Percentiles rank a stretch among this genome's conserved stretches.
Conservation (phyloP, 1,284 basidiomycete species). For the Moesziomyces antarcticus region DNA sequence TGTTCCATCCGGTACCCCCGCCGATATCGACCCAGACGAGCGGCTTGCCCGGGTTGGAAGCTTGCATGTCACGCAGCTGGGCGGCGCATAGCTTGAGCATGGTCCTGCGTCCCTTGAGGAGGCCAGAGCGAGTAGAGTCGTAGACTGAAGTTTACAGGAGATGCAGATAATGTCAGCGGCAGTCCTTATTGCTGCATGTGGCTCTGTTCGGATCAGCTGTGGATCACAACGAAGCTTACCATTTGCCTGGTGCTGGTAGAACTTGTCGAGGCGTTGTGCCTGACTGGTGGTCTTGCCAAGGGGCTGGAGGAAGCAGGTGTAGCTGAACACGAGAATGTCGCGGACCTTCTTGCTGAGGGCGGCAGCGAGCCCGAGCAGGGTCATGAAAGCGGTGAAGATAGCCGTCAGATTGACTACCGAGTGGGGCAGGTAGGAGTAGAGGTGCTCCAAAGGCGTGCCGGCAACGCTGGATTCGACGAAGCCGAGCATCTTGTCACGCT, state of each 20-base stretch:
- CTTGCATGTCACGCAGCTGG: conserved; percentile 73
- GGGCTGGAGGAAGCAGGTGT: conserved; percentile 67
- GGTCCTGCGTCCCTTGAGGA: conserved; percentile 64
- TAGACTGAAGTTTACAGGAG: conserved; percentile 51
- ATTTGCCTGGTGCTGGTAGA: conserved; percentile 65
- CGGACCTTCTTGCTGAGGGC: conserved; percentile 48
- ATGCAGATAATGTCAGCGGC: not conserved
- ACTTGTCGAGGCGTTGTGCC: conserved; percentile 65
- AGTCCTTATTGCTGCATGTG: not conserved
- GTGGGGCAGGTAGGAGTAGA: conserved; percentile 31
- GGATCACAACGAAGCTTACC: conserved; percentile 36
- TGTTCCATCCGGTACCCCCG: conserved; percentile 84
- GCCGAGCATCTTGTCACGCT: conserved; percentile 13
- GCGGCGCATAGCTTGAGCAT: conserved; percentile 74
- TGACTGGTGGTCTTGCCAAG: conserved; percentile 65
- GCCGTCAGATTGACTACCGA: conserved; percentile 33
- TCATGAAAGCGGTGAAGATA: conserved; percentile 20
- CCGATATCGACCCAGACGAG: conserved; percentile 85
- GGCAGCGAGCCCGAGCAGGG: conserved; percentile 38
- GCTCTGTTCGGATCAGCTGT: too few species aligned
- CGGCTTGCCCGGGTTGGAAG: conserved; percentile 70
- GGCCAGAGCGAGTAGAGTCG: conserved; percentile 63
- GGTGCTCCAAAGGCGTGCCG: conserved; percentile 33
- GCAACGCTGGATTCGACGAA: conserved; percentile 25
- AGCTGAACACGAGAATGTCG: conserved; percentile 58